Evolutionary conservation across 306 rosid species (phyloP), one percentile per base, ranked within the genome.

Genomic region (Castanospermum australe): DNA sequence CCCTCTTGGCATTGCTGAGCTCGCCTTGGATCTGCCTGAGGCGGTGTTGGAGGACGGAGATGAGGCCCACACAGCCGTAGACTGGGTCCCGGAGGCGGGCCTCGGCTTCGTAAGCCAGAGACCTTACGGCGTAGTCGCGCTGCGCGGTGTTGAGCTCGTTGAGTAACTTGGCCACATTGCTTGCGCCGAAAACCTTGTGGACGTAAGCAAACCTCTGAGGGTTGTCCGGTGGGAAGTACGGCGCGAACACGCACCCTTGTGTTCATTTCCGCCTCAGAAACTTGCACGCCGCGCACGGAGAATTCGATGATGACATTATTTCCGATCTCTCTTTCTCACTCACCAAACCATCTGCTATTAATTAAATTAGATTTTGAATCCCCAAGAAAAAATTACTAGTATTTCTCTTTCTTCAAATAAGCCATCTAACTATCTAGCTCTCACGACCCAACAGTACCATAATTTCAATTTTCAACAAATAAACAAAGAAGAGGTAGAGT

Each of bases 271-370:
- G 79, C 83, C 98, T 52, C 12, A 82, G 91, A 22, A 61, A 83
- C 83, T 94, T 94, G 84, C 98, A 94, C 60, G 98, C 97, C 28
- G 97, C 98, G 81, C 97, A 94, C 69, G 98, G 98, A 6, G 97
- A 80, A 60, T 84, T 89, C n/a, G 94, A 87, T 44, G 90, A 80
- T 33, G 90, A 75, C 88, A 79, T 79, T 82, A 50, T 33, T 55
- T 33, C 73, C 55, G 55, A 33, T 81, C 74, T 51, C 41, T 68
- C 78, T 28, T 10, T 57, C n/a, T n/a, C n/a, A n/a, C n/a, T n/a
- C n/a, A n/a, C n/a, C n/a, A n/a, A n/a, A n/a, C n/a, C n/a, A n/a
- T n/a, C n/a, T n/a, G n/a, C n/a, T n/a, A n/a, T n/a, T n/a, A n/a
- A n/a, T n/a, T n/a, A n/a, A n/a, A n/a, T n/a, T n/a, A n/a, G n/a